Evolutionary conservation across 768 basidiomycete genomes (phyloP), one percentile per base, ranked within the genome.

Genomic region (Phanerodontia chrysosporium): DNA sequence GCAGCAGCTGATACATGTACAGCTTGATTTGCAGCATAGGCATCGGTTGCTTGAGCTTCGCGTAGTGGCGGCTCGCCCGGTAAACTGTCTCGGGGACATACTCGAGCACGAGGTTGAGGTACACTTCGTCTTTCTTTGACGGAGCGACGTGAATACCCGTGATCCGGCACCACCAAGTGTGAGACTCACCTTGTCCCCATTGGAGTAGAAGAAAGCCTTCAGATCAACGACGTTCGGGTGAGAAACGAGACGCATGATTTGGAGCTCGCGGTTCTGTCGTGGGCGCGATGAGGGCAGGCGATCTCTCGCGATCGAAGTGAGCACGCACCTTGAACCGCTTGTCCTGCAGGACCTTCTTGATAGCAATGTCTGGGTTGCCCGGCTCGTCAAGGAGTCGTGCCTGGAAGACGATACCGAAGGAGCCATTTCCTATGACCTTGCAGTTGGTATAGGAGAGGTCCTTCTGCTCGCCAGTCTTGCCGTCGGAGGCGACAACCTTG

Each of bases 271-370:
- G 77, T 98, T 98, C 96, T 98, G 73, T 58, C 30, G 39, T 9
- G 35, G 32, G 10, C 45, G 39, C 39, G 14, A 48, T 28, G 10
- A 45, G 16, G 25, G 28, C 21, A 49, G 21, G 29, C 49, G 42
- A 61, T 52, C 55, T 35, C 32, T 27, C 24, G 46, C 58, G 54
- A 39, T 46, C 53, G 24, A 54, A 45, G 2, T 35, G 12, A 32
- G 25, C n/a, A 76, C 83, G 63, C 62, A 95, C 96, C 92, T 99
- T 99, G 90, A 99, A 99, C 66, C 97, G 86, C 83, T 99, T 99
- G 79, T 99, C 97, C 81, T 99, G 97, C 62, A 99, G 76, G 52
- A 99, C 97, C 81, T 98, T 98, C 92, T 99, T 99, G 83, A 99
- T 99, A 51, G 97, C 97, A 70, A 99, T 97, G 66, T 98, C 94